Evolutionary conservation across 2,329 filamentous ascomycete genomes (phyloP), one percentile per base, ranked within the genome.

Genomic region (Fonsecaea erecta): DNA sequence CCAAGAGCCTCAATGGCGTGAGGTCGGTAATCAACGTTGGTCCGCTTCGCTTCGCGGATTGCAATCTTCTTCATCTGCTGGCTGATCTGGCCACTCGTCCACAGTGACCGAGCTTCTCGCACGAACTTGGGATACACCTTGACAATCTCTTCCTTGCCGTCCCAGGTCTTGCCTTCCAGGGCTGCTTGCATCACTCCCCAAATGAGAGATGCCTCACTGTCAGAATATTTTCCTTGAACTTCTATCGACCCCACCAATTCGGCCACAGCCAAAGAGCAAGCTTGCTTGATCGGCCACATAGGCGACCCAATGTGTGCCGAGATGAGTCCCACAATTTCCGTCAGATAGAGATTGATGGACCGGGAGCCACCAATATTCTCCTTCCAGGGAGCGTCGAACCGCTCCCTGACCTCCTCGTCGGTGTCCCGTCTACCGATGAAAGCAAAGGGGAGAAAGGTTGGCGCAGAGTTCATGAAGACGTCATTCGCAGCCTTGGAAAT

Each of bases 271-370:
- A 95, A 86, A 7, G 93, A 92, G 8, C 90, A 90, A 0, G 92
- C 91, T 72, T 98, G 94, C 76, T 96, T 95, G 63, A 98, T 85
- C 1, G 88, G 88, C 95, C 95, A 99, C 72, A 92, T 91, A 1
- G 91, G 86, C 1, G 91, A 93, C 35, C 91, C 88, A 7, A 98
- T 81, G 60, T 92, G 85, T 37, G 83, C 81, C 37, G 86, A 82
- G 1, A 88, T 86, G 1, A 98, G 82, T 0, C 77, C 79, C 3
- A 90, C 83, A 70, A 98, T 96, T 77, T 99, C 95, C 40, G 84
- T 84, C 6, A 97, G 84, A 74, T 97, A 97, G 1, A 97, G 85
- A 53, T 90, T 85, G 4, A 97, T 91, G 0, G 91, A 90, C 32
- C 93, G 87, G 34, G 85, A 88, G 52, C 92, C 93, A 56, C 93